Evolutionary conservation across 106 monocot species (phyloP).

Genomic region (Cymbidium sinense): DNA sequence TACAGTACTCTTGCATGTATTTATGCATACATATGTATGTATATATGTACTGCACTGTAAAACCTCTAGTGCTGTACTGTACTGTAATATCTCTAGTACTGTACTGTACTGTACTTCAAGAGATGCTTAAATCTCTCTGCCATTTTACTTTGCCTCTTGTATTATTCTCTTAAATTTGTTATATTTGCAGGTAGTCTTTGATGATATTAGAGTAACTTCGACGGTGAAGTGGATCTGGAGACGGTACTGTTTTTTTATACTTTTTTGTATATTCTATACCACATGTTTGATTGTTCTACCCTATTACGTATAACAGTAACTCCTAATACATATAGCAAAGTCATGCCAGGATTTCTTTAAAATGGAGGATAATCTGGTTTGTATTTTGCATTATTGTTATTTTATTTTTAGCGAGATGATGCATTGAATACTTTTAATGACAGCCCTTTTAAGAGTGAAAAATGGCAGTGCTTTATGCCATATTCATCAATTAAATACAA

Average conservation of each 20-base stretch:
- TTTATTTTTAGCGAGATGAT: background rate
- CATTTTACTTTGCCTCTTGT: background rate
- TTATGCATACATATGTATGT: no score
- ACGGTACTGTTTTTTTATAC: background rate
- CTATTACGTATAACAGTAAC: no score
- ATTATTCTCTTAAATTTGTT: background rate
- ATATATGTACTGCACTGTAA: no score
- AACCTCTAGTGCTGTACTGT: no score
- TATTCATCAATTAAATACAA: background rate
- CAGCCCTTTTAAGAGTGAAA: background rate
- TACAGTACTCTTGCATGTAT: no score
- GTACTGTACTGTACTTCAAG: no score
- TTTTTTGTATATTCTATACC: background rate
- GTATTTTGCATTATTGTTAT: background rate
- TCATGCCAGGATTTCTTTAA: background rate
- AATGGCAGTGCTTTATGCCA: background rate
- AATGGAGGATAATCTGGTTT: background rate
- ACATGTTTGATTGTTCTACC: background rate
- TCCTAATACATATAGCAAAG: background rate
- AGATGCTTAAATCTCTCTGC: background rate
- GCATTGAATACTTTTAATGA: background rate
- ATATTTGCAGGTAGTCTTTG: background rate
- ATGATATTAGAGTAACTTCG: background rate
- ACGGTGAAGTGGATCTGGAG: background rate
- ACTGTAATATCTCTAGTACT: no score